Evolutionary conservation across 345 rosid genomes (phyloP).

Genomic region (Moricandia moricandioides): DNA sequence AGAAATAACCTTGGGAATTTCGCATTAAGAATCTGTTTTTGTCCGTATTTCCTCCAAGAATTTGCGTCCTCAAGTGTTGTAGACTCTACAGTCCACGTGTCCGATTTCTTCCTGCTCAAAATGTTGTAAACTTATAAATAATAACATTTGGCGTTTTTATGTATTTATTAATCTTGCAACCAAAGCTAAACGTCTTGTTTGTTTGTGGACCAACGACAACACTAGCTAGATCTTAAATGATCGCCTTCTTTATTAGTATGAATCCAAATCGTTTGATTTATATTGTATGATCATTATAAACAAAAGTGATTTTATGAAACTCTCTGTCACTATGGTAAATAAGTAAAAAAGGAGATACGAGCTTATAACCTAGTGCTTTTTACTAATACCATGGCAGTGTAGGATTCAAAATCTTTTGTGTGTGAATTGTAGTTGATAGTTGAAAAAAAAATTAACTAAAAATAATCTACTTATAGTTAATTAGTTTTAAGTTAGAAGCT

Average conservation of each 20-base stretch:
- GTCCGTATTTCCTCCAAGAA: slow-evolving; percentile 94
- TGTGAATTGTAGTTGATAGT: background rate
- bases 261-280: background rate
- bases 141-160: background rate
- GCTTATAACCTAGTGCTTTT: background rate
- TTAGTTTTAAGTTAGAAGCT: background rate
- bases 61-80: slow-evolving; percentile 47
- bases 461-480: no score
- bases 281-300: background rate
- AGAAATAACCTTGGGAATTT: slow-evolving; percentile 61
- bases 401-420: background rate
- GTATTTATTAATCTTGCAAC: slow-evolving; percentile 5
- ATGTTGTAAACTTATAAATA: background rate
- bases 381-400: background rate
- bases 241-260: background rate
- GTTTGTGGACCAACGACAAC: background rate
- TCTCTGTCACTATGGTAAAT: background rate
- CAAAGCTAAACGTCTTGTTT: slow-evolving; percentile 8
- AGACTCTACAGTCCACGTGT: slow-evolving; percentile 42
- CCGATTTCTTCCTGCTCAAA: slow-evolving; percentile 50
- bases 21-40: slow-evolving; percentile 66
- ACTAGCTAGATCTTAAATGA: background rate
- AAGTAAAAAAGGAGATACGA: background rate
- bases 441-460: no score
- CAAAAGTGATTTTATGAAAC: background rate